A percentile compares a stretch with the other conserved stretches of the same genome.
phyloP scores from a whole-genome alignment of 805 yeast genomes.

The Pichia insulana region DNA sequence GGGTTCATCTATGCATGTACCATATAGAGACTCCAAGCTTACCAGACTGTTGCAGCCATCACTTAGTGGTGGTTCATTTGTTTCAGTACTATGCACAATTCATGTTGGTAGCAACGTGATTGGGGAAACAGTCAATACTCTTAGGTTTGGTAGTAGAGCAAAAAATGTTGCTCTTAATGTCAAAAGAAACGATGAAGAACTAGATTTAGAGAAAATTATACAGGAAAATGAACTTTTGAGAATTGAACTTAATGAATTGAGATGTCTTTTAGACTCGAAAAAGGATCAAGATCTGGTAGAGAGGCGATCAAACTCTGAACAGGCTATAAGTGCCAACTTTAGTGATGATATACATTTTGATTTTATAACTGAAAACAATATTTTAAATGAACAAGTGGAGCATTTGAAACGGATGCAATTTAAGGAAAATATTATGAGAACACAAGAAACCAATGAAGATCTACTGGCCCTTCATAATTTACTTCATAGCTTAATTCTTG shows the following conservation, averaged over 20 bases:
- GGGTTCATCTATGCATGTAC: constrained; percentile 48
- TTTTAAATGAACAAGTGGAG: constrained; percentile 58
- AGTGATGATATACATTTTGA: constrained; percentile 19
- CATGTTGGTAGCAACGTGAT: constrained; percentile 51
- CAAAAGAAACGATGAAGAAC: constrained; percentile 42
- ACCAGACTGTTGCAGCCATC: constrained; percentile 90
- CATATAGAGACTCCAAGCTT: constrained; percentile 87
- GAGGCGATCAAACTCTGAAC: too few species aligned
- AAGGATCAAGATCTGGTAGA: not conserved
- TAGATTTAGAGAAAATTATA: constrained; percentile 46
- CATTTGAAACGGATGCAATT: constrained; percentile 57
- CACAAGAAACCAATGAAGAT: constrained; percentile 1
- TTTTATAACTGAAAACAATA: constrained; percentile 50
- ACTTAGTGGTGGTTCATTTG: constrained; percentile 75
- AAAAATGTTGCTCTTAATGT: constrained; percentile 73
- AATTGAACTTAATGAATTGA: constrained; percentile 37
- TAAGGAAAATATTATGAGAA: constrained; percentile 3
- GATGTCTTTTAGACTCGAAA: constrained; percentile 14
- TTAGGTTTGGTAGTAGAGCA: constrained; percentile 89
- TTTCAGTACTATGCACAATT: constrained; percentile 80
- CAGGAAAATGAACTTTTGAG: constrained; percentile 55
- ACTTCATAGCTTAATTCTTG: constrained; percentile 1
- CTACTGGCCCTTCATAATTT: not conserved
- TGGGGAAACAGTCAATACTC: constrained; percentile 79
- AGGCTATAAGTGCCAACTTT: constrained; percentile 7